Percentiles rank a stretch among this genome's conserved stretches.
phyloP scores from a whole-genome alignment of 129 eudicot species.

The Chrysanthemum seticuspe region DNA sequence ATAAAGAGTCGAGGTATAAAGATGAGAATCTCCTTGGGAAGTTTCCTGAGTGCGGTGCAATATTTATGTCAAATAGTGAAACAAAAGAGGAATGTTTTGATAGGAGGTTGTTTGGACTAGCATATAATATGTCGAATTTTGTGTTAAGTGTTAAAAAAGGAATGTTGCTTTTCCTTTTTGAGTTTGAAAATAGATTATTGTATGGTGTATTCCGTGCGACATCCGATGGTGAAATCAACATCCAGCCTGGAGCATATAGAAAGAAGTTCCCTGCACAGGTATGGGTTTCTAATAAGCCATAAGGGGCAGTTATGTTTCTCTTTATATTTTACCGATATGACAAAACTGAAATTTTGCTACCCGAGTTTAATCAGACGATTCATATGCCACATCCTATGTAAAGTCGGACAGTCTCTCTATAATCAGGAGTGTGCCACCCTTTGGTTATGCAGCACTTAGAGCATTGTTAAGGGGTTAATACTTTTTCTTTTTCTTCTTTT shows the following conservation, averaged over 20 bases:
- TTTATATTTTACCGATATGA: background rate
- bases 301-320: background rate
- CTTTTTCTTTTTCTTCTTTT: background rate
- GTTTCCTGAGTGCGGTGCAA: conserved; percentile 68
- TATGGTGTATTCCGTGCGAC: conserved; percentile 78
- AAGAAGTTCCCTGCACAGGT: conserved; percentile 84
- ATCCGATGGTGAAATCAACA: conserved; percentile 69
- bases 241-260: conserved; percentile 57
- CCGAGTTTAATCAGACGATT: background rate
- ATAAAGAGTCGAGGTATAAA: conserved; percentile 28
- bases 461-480: background rate
- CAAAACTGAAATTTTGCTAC: too few relatives aligned
- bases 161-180: conserved; percentile 78
- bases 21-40: conserved; percentile 32
- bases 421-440: background rate
- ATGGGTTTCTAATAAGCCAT: conserved; percentile 16
- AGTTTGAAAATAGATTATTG: conserved; percentile 54
- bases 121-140: conserved; percentile 47
- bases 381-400: conserved; percentile 12
- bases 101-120: conserved; percentile 57
- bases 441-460: conserved; percentile 6
- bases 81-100: conserved; percentile 61
- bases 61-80: conserved; percentile 58
- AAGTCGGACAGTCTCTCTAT: background rate
- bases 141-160: conserved; percentile 79